A percentile compares a stretch with the other conserved stretches of the same genome.
Evolutionary conservation across 2,329 filamentous ascomycete species (phyloP).

Genomic region (Cladophialophora exuberans): DNA sequence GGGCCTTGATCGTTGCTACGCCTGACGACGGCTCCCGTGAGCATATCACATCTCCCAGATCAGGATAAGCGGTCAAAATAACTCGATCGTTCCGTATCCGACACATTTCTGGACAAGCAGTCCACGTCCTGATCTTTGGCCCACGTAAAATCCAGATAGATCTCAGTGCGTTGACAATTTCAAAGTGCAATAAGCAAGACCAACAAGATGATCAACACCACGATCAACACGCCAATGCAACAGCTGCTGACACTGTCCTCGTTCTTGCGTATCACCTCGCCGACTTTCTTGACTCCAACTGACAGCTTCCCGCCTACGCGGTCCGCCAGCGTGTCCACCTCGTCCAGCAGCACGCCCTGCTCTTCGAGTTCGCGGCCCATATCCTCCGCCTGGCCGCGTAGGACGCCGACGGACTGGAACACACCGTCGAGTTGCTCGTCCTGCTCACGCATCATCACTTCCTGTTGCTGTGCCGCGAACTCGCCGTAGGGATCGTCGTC

Average conservation of each 20-base stretch:
- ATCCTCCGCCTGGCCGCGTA: slow-evolving; percentile 86
- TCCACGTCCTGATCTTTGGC: too few relatives aligned
- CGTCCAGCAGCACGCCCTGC: slow-evolving; percentile 84
- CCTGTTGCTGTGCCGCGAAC: slow-evolving; percentile 89
- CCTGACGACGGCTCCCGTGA: too few relatives aligned
- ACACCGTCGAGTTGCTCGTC: slow-evolving; percentile 91
- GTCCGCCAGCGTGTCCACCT: slow-evolving; percentile 82
- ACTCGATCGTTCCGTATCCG: too few relatives aligned
- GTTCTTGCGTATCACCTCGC: slow-evolving; percentile 81
- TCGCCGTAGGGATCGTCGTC: slow-evolving; percentile 70
- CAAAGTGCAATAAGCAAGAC: slow-evolving; percentile 67
- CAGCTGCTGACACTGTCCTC: slow-evolving; percentile 63
- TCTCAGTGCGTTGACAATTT: not conserved
- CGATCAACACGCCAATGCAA: slow-evolving; percentile 30
- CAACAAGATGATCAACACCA: slow-evolving; percentile 69
- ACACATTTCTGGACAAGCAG: too few relatives aligned
- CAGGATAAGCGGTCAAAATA: too few relatives aligned
- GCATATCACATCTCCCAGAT: too few relatives aligned
- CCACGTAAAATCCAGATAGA: not conserved
- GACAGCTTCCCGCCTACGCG: slow-evolving; percentile 83
- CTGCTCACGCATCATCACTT: slow-evolving; percentile 91
- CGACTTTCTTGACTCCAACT: slow-evolving; percentile 83
- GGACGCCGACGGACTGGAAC: slow-evolving; percentile 87
- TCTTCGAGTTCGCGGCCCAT: slow-evolving; percentile 98
- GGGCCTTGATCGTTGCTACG: not conserved